These are phyloP conservation scores for Cutaneotrichosporon curvatum DNA, from an alignment of 1,284 basidiomycete species.

Conservation along the genomic window DNA sequence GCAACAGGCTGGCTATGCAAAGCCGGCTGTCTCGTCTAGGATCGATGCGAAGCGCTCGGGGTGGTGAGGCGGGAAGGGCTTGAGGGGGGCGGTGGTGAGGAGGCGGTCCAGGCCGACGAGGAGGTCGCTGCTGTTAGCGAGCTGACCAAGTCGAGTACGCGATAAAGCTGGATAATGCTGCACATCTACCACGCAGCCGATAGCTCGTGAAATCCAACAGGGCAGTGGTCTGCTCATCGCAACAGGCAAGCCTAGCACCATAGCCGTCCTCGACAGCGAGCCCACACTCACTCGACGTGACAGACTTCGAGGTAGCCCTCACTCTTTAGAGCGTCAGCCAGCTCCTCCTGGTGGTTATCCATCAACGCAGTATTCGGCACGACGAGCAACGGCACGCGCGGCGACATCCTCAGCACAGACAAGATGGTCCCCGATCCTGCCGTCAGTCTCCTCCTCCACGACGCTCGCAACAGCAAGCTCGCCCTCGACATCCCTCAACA, in stretches of 20 bases:
- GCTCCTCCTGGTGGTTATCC: conserved; percentile 88
- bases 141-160: no score
- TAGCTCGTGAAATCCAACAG: no score
- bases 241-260: no score
- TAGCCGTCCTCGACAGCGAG: no score
- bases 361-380: conserved; percentile 83
- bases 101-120: conserved; percentile 1
- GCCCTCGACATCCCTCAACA: no score
- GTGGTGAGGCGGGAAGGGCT: conserved; percentile 17
- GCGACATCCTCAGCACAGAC: conserved; percentile 62
- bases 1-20: background rate
- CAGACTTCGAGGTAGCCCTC: conserved; percentile 62
- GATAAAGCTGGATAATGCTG: no score
- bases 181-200: no score
- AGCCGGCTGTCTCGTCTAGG: conserved; percentile 14
- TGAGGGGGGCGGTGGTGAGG: background rate
- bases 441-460: background rate
- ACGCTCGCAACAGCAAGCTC: background rate
- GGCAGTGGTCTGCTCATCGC: no score
- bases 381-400: conserved; percentile 68
- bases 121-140: conserved; percentile 2
- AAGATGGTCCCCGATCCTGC: conserved; percentile 90
- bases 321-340: conserved; percentile 63
- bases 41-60: conserved; percentile 11
- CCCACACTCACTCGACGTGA: conserved; percentile 43